These are phyloP conservation scores for Brassica juncea DNA, from an alignment of 345 rosid genomes.

Conservation along the genomic window DNA sequence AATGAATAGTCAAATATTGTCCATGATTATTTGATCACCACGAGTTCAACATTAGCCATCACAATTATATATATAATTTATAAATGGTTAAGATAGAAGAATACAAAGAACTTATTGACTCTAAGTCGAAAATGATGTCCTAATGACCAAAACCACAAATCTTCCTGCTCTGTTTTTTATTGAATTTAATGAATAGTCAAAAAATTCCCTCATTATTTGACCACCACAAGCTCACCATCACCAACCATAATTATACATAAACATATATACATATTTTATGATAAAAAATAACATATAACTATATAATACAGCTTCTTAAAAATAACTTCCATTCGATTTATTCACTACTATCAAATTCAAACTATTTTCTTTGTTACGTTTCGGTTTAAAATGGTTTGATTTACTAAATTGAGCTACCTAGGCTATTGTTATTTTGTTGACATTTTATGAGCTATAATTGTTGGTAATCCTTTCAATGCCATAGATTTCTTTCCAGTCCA, in stretches of 20 bases:
- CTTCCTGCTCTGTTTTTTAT: constrained; percentile 17
- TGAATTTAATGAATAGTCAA: constrained; percentile 10
- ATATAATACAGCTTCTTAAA: too few species aligned
- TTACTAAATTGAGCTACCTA: too few species aligned
- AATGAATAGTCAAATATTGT: constrained; percentile 3
- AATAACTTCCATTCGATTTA: too few species aligned
- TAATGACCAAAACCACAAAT: constrained; percentile 12
- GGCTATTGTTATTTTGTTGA: too few species aligned
- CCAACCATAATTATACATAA: constrained; percentile 12
- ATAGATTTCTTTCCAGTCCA: too few species aligned
- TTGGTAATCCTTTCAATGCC: too few species aligned
- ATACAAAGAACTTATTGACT: constrained; percentile 38
- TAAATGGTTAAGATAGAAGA: constrained; percentile 47
- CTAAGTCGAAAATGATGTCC: constrained; percentile 31
- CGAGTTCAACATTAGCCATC: constrained; percentile 11
- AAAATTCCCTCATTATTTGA: constrained; percentile 1
- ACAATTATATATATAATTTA: constrained; percentile 15
- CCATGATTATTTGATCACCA: constrained; percentile 16
- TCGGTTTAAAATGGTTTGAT: too few species aligned
- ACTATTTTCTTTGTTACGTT: too few species aligned
- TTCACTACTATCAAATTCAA: too few species aligned
- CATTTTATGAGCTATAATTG: too few species aligned
- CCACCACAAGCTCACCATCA: constrained; percentile 25
- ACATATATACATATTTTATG: too few species aligned
- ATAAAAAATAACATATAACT: too few species aligned